These are phyloP conservation scores for Trichoderma guizhouense DNA, from an alignment of 2,329 filamentous ascomycete genomes.

Conservation along the genomic window DNA sequence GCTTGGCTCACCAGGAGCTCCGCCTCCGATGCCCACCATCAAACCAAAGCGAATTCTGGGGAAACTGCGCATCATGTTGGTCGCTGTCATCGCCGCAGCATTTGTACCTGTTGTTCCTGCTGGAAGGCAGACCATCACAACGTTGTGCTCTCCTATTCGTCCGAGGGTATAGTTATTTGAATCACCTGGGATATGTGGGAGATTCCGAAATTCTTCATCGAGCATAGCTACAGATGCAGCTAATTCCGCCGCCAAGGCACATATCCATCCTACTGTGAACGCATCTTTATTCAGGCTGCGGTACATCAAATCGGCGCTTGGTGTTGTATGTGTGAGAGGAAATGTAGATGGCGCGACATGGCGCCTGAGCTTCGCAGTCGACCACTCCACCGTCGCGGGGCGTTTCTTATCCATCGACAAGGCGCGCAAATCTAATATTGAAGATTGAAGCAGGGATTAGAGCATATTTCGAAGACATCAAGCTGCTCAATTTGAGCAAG, in stretches of 20 bases:
- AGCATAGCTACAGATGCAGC: conserved; percentile 18
- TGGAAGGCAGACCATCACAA: conserved; percentile 22
- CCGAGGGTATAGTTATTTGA: conserved; percentile 18
- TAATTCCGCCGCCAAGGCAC: conserved; percentile 17
- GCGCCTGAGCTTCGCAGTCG: background rate
- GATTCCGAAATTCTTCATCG: conserved; percentile 2
- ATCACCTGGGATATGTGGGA: background rate
- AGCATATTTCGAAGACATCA: background rate
- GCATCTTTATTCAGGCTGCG: background rate
- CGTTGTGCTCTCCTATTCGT: conserved; percentile 9
- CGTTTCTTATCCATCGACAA: background rate
- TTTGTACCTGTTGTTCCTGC: background rate
- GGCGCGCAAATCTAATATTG: too few relatives aligned
- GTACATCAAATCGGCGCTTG: too few relatives aligned
- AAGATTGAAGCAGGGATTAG: background rate
- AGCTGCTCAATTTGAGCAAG: background rate
- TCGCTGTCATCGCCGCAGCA: background rate
- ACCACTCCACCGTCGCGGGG: too few relatives aligned
- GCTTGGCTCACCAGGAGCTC: background rate
- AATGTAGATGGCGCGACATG: background rate
- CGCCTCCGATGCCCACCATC: background rate
- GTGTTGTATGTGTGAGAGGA: background rate
- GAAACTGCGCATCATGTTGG: background rate
- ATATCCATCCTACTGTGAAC: conserved; percentile 16
- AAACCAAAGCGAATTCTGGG: background rate